phyloP scores from a whole-genome alignment of 345 rosid genomes.

The Eucalyptus marginata region DNA sequence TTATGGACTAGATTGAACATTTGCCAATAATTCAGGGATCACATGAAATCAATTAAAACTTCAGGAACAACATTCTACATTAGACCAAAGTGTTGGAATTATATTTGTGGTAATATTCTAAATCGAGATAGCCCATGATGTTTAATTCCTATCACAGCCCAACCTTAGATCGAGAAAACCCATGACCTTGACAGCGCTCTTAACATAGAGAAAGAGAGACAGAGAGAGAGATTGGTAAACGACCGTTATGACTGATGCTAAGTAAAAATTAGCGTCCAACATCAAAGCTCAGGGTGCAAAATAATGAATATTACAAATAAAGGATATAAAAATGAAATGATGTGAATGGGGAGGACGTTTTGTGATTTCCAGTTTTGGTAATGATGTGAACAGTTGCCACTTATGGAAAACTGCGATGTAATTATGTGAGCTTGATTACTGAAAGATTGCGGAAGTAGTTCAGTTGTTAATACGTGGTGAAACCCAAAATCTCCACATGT shows the following conservation, averaged over 20 bases:
- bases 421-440: not conserved
- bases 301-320: not conserved
- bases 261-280: not conserved
- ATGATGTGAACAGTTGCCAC: not conserved
- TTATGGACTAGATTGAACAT: not conserved
- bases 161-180: not conserved
- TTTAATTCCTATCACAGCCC: not conserved
- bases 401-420: not conserved
- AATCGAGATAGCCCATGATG: not conserved
- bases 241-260: not conserved
- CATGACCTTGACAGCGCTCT: not conserved
- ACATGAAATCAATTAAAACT: not conserved
- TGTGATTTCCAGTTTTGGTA: not conserved
- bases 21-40: not conserved
- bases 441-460: not conserved
- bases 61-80: fast-evolving
- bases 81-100: not conserved
- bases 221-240: not conserved
- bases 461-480: not conserved
- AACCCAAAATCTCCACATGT: not conserved
- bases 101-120: not conserved
- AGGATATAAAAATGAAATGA: not conserved
- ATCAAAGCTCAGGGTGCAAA: not conserved
- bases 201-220: too few relatives aligned
- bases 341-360: not conserved